phyloP scores from a whole-genome alignment of 2,329 filamentous ascomycete species.

The Aspergillus pseudotamarii region DNA sequence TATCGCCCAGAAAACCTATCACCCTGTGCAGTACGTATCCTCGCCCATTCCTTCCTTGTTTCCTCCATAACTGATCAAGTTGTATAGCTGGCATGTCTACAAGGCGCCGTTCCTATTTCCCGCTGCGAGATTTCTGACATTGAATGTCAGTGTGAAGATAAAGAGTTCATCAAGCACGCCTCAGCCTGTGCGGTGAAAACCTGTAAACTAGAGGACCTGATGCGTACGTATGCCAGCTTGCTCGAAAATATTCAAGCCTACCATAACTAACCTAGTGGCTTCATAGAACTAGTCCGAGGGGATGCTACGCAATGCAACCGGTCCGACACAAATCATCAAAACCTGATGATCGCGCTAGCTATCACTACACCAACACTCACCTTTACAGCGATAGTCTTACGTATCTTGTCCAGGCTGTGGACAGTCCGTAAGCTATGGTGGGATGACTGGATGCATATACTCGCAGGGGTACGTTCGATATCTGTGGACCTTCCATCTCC shows the following conservation, averaged over 20 bases:
- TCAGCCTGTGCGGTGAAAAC: not conserved
- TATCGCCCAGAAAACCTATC: not conserved
- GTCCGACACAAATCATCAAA: not conserved
- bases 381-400: not conserved
- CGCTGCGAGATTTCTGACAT: not conserved
- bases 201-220: not conserved
- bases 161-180: not conserved
- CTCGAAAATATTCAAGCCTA: not conserved
- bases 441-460: conserved; percentile 6
- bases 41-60: not conserved
- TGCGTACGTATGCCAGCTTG: not conserved
- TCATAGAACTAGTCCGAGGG: not conserved
- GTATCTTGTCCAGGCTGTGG: conserved; percentile 1
- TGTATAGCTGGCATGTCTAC: not conserved
- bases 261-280: not conserved
- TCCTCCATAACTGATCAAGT: not conserved
- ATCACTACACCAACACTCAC: not conserved
- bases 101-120: not conserved
- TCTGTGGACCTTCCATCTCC: not conserved
- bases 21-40: conserved; percentile 2
- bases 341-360: not conserved
- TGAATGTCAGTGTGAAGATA: not conserved
- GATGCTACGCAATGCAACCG: conserved; percentile 2
- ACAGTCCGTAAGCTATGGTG: not conserved
- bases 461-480: conserved; percentile 1